A percentile compares a stretch with the other conserved stretches of the same genome.
Evolutionary conservation across 2,329 filamentous ascomycete species (phyloP).

Genomic region (Aspergillus udagawae): DNA sequence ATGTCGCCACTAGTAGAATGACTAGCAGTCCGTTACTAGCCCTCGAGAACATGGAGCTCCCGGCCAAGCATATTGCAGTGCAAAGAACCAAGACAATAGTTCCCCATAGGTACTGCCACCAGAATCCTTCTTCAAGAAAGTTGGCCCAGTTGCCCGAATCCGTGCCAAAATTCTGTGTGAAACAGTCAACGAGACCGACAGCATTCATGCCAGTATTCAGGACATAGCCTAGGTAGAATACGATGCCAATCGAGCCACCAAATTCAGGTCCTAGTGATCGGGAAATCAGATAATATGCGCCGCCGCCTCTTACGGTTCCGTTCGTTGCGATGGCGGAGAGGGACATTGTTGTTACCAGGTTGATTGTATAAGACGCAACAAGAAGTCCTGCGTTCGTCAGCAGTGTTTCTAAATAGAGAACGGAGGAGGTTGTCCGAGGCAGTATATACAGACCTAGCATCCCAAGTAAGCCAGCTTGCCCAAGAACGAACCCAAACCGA

Average conservation of each 20-base stretch:
- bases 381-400: slow-evolving; percentile 58
- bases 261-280: slow-evolving; percentile 83
- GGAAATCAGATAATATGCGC: slow-evolving; percentile 85
- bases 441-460: slow-evolving; percentile 60
- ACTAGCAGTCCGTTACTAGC: slow-evolving; percentile 73
- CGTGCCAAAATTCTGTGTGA: slow-evolving; percentile 68
- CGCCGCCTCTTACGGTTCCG: slow-evolving; percentile 80
- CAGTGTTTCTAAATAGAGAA: background rate
- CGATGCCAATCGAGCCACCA: slow-evolving; percentile 78
- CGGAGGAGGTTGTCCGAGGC: background rate
- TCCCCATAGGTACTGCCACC: slow-evolving; percentile 72
- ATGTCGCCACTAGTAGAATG: slow-evolving; percentile 66
- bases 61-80: slow-evolving; percentile 71
- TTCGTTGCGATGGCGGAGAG: slow-evolving; percentile 87
- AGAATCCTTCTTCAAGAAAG: slow-evolving; percentile 66
- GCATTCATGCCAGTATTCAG: slow-evolving; percentile 85
- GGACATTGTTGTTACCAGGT: slow-evolving; percentile 79
- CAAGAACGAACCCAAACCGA: slow-evolving; percentile 79
- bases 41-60: slow-evolving; percentile 73
- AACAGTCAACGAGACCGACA: slow-evolving; percentile 78
- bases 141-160: slow-evolving; percentile 54
- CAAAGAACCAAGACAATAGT: slow-evolving; percentile 68
- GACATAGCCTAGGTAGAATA: slow-evolving; percentile 87
- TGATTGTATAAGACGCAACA: slow-evolving; percentile 70
- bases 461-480: slow-evolving; percentile 72